Conservation (phyloP, 768 basidiomycete species). For the Xerocomellus amylosporus region DNA sequence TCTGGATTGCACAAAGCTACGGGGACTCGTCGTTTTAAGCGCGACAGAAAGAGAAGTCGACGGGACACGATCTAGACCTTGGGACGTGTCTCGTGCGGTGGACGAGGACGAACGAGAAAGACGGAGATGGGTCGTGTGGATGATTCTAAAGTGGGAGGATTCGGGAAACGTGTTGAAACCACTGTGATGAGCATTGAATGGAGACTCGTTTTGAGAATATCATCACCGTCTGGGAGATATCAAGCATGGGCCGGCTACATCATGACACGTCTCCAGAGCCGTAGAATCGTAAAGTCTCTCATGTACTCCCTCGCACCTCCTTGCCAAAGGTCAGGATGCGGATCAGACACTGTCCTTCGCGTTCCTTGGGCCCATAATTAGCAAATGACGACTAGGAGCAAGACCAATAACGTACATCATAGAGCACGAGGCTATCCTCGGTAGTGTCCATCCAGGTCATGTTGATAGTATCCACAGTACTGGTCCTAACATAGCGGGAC, state of each 20-base stretch:
- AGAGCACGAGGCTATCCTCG: slow-evolving; percentile 59
- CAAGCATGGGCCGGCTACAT: neutral
- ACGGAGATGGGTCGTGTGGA: slow-evolving; percentile 71
- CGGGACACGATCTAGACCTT: slow-evolving; percentile 40
- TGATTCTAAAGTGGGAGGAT: slow-evolving; percentile 49
- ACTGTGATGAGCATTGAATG: neutral
- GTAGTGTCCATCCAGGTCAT: slow-evolving; percentile 54
- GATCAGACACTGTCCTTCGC: slow-evolving; percentile 33
- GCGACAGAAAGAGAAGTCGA: slow-evolving; percentile 48
- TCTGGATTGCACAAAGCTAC: slow-evolving; percentile 32
- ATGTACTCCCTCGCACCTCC: slow-evolving; percentile 16
- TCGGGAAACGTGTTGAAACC: slow-evolving; percentile 12
- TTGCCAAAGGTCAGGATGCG: slow-evolving; percentile 32
- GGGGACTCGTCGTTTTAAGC: slow-evolving; percentile 46
- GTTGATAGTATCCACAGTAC: slow-evolving; percentile 43
- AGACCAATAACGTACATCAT: slow-evolving; percentile 42
- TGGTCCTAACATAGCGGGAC: slow-evolving; percentile 29
- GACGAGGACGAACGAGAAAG: slow-evolving; percentile 65
- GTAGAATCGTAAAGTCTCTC: slow-evolving; percentile 6
- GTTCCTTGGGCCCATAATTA: slow-evolving; percentile 23
- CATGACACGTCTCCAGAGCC: neutral
- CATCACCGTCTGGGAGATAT: neutral
- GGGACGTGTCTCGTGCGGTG: slow-evolving; percentile 51
- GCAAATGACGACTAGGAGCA: neutral
- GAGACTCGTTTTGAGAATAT: neutral